Evolutionary conservation across 805 yeast species (phyloP), one percentile per base, ranked within the genome.

Genomic region (Suhomyces sp.): DNA sequence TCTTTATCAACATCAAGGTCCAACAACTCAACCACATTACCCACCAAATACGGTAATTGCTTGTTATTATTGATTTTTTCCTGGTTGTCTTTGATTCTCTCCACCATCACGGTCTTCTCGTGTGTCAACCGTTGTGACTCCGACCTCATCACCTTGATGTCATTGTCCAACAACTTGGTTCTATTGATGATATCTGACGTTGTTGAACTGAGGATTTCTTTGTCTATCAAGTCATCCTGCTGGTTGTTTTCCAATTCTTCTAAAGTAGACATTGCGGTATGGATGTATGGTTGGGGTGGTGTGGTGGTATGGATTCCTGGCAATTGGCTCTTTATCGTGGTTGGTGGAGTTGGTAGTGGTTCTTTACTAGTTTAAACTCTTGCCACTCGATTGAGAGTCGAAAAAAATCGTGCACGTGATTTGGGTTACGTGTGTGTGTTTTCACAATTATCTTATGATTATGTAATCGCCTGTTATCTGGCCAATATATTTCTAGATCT

Each of bases 11-110:
- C 88, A 48, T 81, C 83, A 61, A 93, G 77, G 55, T 93, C 95
- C 54, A 93, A 74, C 40, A 93, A 70, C 63, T 93, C 99, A 21
- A 93, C 98, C 33, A 93, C 95, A 57, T 93, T 93, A 17, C 97
- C 97, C 33, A 93, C 98, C 38, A 93, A 69, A 53, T 93, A 93
- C 11, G 99, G 99, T 53, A 93, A 74, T 62, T 90, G 97, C 64
- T 83, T 86, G 64, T 93, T 93, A 60, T 93, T 91, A 54, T 87
- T 87, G 63, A 93, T 91, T 65, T 93, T 93, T 51, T 91, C 97
- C 58, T 84, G 88, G 66, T 93, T 93, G 54, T 93, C 98, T 60
- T 90, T 88, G 64, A 93, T 88, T 60, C 91, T 82, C 48, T 88
- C 96, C 36, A 79, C 65, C 96, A 91, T 93, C 33, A 88, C 87